These are phyloP conservation scores for Gonapodya sp. DNA, from an alignment of 192 early-diverging fungal species.

Conservation along the genomic window DNA sequence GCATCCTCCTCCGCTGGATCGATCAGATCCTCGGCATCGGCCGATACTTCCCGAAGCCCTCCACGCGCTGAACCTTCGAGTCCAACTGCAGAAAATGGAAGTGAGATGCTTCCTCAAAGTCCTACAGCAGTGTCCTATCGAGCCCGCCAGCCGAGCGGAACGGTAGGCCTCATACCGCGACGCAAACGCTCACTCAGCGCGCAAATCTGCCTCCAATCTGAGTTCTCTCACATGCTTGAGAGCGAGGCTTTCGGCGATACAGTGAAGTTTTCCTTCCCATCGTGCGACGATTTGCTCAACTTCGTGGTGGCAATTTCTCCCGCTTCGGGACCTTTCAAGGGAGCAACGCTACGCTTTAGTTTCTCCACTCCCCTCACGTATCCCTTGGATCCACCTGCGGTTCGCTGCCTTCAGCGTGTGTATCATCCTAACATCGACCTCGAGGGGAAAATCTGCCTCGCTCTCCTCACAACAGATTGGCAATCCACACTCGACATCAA, in stretches of 20 bases:
- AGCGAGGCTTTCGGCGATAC: not conserved
- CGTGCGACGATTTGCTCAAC: not conserved
- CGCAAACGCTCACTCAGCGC: not conserved
- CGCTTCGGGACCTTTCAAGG: not conserved
- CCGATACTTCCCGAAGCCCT: not conserved
- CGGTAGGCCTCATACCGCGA: not conserved
- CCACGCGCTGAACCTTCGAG: too few relatives aligned
- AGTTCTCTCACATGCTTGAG: not conserved
- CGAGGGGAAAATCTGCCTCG: not conserved
- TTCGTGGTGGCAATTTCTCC: not conserved
- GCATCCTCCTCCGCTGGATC: too few relatives aligned
- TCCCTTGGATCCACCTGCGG: not conserved
- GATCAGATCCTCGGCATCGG: too few relatives aligned
- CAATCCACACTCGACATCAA: not conserved
- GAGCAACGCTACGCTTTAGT: not conserved
- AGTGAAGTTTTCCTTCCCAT: not conserved
- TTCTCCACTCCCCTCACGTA: constrained; percentile 1
- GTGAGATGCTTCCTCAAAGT: too few relatives aligned
- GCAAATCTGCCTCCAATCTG: not conserved
- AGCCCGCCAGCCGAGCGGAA: not conserved
- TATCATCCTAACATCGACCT: not conserved
- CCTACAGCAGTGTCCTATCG: not conserved
- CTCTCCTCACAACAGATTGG: not conserved
- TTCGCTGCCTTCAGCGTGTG: not conserved
- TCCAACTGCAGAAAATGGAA: too few relatives aligned